phyloP scores from a whole-genome alignment of 441 rosid species.

The Eugenia klotzschiana region DNA sequence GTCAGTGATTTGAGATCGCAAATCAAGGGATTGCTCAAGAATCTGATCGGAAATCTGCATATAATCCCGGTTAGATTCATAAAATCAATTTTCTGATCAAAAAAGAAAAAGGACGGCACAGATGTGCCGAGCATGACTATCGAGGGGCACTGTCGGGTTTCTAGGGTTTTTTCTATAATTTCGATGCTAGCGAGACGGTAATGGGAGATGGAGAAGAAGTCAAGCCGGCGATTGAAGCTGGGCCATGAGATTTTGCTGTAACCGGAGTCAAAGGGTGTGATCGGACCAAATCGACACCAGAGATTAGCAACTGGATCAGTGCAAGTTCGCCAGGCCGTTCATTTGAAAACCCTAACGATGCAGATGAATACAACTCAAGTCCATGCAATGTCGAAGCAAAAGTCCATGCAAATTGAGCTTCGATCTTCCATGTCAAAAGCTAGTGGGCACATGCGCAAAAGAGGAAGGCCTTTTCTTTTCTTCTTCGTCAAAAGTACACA shows the following conservation, averaged over 20 bases:
- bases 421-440: background rate
- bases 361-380: background rate
- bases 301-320: too few relatives aligned
- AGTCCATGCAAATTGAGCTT: background rate
- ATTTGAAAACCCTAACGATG: background rate
- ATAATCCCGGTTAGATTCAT: too few relatives aligned
- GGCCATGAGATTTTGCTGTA: background rate
- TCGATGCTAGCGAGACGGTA: too few relatives aligned
- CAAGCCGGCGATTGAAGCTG: background rate
- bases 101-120: too few relatives aligned
- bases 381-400: background rate
- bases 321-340: too few relatives aligned
- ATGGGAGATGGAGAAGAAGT: too few relatives aligned
- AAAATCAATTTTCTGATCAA: too few relatives aligned
- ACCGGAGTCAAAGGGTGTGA: background rate
- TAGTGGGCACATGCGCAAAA: background rate
- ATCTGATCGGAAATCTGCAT: background rate
- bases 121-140: too few relatives aligned
- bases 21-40: background rate
- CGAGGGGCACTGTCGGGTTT: background rate
- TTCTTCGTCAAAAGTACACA: conserved; percentile 15
- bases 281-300: too few relatives aligned
- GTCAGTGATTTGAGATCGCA: too few relatives aligned
- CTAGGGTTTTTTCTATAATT: too few relatives aligned
- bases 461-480: background rate